Base-by-base conservation (phyloP, 495 filamentous ascomycete species). In the Tetracladium setigerum region DNA sequence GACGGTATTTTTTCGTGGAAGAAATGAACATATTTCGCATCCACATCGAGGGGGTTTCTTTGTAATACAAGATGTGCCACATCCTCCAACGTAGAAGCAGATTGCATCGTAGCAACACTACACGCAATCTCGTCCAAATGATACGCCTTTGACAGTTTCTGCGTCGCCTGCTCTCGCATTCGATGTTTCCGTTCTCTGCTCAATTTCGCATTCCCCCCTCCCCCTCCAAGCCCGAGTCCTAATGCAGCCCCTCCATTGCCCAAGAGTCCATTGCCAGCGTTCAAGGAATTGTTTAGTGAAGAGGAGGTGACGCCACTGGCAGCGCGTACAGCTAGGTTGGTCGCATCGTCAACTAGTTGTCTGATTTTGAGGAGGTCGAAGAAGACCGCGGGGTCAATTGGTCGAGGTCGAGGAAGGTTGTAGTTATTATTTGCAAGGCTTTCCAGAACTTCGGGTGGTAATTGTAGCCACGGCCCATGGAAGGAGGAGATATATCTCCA, bases 1-100 rank as follows among this genome's bases (percentile, higher is more conserved):
- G 77, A 82, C 1, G 86, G 86, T 33, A 90, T 89, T 69, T 89
- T 89, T 57, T 90, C 86, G 64, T 89, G 86, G 60, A 90, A 89
- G 64, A 90, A 89, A 54, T 90, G 83, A 4, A 89, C 86, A 50
- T 90, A 90, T 53, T 83, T 84, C 24, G 83, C 86, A 53, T 89
- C 84, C 9, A 70, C 60, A 52, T 87, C 77, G 17, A 71, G 56
- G 0, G 77, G 66, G 41, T 71, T 78, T 40, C 86, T 68, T 57
- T 83, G 78, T 39, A 89, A 63, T 14, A 89, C 86, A 41, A 81
- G 71, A 15, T 74, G 69, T n/a, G 82, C 86, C 3, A 89, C 86
- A 40, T 88, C 83, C 58, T 89, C 86, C 6, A 90, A 62, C 5
- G 81, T 77, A n/a, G 82, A 86, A 5, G 86, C 77, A 33, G 77